Base-by-base conservation (phyloP, 2,329 filamentous ascomycete species). In the Myriosclerotinia curreyana region DNA sequence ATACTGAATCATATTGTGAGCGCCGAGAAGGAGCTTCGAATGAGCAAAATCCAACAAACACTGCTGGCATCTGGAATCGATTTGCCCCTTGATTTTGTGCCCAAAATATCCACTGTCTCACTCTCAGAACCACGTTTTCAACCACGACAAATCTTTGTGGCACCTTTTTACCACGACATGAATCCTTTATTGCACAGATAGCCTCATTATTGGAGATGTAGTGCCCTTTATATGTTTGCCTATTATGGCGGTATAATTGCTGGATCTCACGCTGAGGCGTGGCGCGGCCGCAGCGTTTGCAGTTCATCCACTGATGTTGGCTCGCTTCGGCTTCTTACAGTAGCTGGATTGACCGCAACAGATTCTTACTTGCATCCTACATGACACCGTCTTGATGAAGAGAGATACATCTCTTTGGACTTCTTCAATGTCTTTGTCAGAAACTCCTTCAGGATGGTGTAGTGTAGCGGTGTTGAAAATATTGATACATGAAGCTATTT, bases 231-330 rank as follows among this genome's bases (percentile, higher is more conserved):
- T 36, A 4, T 8, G 54, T 46, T 53, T 31, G 2, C 25, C 17
- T 46, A n/a, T 46, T 42, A 44, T 22, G 2, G 40, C 11, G 3
- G 25, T 44, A n/a, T 56, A n/a, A 14, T 17, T 38, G 22, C 48
- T 59, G 22, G 22, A 20, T 38, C 22, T 5, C 7, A 40, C 22
- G 6, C 46, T 42, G 11, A 51, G 34, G 34, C 12, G 22, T 31
- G 58, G 48, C 48, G 48, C 58, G 53, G 58, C 34, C 14, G 48
- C 48, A 60, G 58, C 34, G 48, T 25, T 60, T 53, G 48, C 34
- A 52, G 58, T 9, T 28, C 58, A 55, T 44, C 38, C 53, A 56
- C 14, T 44, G 38, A 55, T 56, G 38, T 44, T 34, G 5, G 25
- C 38, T 56, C 53, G 53, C 53, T 56, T 54, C 34, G 22, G 25